Percentiles rank a stretch among this genome's conserved stretches.
phyloP scores from a whole-genome alignment of 495 filamentous ascomycete species.

The Xylaria venustula region DNA sequence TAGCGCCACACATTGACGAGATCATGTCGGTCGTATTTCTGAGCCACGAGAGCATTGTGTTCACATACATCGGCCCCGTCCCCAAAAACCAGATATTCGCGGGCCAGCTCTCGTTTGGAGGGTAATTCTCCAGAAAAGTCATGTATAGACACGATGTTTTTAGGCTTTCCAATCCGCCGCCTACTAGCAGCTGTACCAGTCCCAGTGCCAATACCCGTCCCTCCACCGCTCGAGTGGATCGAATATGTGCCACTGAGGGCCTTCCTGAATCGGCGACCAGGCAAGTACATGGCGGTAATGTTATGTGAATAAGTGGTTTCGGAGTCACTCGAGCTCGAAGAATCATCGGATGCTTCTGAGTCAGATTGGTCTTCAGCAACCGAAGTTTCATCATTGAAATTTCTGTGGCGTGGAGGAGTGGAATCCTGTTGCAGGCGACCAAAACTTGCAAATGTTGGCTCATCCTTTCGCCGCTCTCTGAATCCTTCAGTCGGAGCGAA shows the following conservation, averaged over 20 bases:
- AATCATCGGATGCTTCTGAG: conserved; percentile 66
- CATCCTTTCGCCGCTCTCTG: conserved; percentile 60
- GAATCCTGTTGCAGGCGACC: conserved; percentile 64
- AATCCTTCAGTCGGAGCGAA: conserved; percentile 59
- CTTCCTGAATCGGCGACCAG: conserved; percentile 43
- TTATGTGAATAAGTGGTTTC: conserved; percentile 62
- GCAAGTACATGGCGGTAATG: conserved; percentile 45
- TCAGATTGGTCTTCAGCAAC: conserved; percentile 45
- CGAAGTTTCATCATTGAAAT: conserved; percentile 52
- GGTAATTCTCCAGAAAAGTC: conserved; percentile 66
- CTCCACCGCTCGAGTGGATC: conserved; percentile 49
- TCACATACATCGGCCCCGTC: conserved; percentile 73
- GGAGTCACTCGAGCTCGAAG: conserved; percentile 66
- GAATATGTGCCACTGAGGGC: conserved; percentile 48
- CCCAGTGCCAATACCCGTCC: conserved; percentile 52
- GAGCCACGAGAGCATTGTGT: conserved; percentile 77
- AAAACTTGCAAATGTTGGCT: conserved; percentile 82
- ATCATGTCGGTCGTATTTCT: conserved; percentile 69
- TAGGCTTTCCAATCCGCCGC: conserved; percentile 42
- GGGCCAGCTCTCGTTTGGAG: conserved; percentile 71
- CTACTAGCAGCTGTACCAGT: conserved; percentile 48
- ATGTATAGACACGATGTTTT: conserved; percentile 66
- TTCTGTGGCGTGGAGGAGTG: conserved; percentile 43
- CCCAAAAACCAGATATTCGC: conserved; percentile 80
- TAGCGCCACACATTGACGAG: conserved; percentile 84